Evolutionary conservation across 192 early-diverging fungal species (phyloP).

Genomic region (Geosiphon pyriformis): DNA sequence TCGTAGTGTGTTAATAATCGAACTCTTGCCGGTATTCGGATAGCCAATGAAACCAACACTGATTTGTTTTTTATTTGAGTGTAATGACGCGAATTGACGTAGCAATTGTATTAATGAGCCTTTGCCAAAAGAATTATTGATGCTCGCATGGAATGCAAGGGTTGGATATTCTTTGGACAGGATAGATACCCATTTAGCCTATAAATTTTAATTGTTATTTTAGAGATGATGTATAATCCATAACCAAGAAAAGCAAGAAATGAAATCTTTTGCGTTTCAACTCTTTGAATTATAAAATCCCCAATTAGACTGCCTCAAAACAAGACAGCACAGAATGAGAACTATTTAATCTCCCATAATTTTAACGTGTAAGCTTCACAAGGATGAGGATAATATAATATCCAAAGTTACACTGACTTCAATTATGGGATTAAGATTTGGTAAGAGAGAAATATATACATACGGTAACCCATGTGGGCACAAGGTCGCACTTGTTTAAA

Average conservation of each 20-base stretch:
- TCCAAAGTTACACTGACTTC: slow-evolving; percentile 44
- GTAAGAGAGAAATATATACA: slow-evolving; percentile 25
- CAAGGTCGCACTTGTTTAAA: slow-evolving; percentile 98
- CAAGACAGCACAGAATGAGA: slow-evolving; percentile 39
- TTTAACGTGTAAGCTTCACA: slow-evolving; percentile 44
- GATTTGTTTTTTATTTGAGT: slow-evolving; percentile 98
- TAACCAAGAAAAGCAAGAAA: slow-evolving; percentile 25
- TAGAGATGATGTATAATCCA: slow-evolving; percentile 10
- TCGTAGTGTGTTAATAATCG: slow-evolving; percentile 97
- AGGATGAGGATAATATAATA: not conserved
- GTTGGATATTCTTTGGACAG: slow-evolving; percentile 91
- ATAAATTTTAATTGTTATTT: not conserved
- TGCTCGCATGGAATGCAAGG: slow-evolving; percentile 96
- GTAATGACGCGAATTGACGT: slow-evolving; percentile 93
- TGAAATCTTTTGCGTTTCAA: slow-evolving; percentile 11
- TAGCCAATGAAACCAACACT: slow-evolving; percentile 98
- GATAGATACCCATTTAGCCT: slow-evolving; percentile 90
- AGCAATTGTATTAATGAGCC: slow-evolving; percentile 95
- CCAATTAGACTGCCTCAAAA: slow-evolving; percentile 40
- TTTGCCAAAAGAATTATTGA: slow-evolving; percentile 99
- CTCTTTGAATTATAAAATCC: slow-evolving; percentile 4
- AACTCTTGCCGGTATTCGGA: slow-evolving; percentile 95
- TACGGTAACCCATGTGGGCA: slow-evolving; percentile 98
- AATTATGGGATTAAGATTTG: slow-evolving; percentile 38
- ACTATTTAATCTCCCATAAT: slow-evolving; percentile 44